Base-by-base conservation (phyloP, 176 grass and related monocot species). In the Zizania latifolia region DNA sequence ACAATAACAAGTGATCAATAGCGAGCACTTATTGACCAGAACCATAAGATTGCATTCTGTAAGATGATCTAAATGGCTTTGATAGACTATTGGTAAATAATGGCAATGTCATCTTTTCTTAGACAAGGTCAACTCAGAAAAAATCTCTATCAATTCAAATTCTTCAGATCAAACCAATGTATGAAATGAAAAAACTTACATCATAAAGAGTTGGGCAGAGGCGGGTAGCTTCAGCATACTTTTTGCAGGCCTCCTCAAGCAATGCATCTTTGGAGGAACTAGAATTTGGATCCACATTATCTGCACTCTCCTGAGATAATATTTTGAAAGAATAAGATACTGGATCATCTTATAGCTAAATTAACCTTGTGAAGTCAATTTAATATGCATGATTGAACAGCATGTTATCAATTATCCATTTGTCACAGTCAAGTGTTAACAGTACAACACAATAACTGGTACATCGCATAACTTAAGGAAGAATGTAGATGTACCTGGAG, bases 161-260 rank as follows among this genome's bases (percentile, higher is more conserved):
- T 51, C 7, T 55, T 51, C 46, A 38, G 13, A 74, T 74, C 32
- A 65, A 70, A 73, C n/a, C 4, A 62, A 33, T 43, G n/a, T 36
- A 45, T 60, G 2, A 39, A 55, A 34, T 34, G 15, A 73, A 30
- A 30, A 82, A 89, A 82, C 71, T 92, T 86, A 99, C 96, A 80
- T 99, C 96, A 84, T 94, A 94, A 82, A 99, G 96, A 72, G 89
- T 84, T 31, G 92, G 87, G 56, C 84, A 94, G 74, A 99, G 85
- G 46, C 77, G 82, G 61, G 92, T 99, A 62, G 96, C 96, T 80
- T 95, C 92, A 46, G 87, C 89, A 77, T 99, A 99, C 62, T 99
- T 99, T 89, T 94, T 99, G 82, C 96, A 99, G 59, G 96, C 96
- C 75, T 99, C 96, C 73, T 99, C 92, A 80, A 95, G 96, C 73